Percentiles rank a stretch among this genome's conserved stretches.
Conservation (phyloP, 2,329 filamentous ascomycete genomes). For the Phoma sp. region DNA sequence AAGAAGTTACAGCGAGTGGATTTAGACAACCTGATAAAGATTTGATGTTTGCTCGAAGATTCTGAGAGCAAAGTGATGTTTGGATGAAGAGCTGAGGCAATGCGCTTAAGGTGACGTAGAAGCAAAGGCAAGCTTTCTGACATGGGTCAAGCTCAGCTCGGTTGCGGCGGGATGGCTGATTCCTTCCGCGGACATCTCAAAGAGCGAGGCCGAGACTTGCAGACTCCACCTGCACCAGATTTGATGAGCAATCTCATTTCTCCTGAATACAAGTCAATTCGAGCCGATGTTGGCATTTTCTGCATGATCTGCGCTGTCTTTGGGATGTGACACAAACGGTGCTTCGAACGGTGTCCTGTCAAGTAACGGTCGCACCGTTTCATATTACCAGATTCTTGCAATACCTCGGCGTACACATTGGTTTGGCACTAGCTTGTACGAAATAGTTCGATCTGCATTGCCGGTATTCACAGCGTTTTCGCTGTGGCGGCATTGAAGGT, state of each 20-base stretch:
- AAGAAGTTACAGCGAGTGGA: background rate
- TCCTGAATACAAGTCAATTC: background rate
- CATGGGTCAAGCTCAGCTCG: constrained; percentile 9
- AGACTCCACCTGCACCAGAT: background rate
- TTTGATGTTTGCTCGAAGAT: background rate
- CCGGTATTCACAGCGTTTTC: background rate
- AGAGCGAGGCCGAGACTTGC: constrained; percentile 2
- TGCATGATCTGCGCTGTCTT: background rate
- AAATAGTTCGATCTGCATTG: background rate
- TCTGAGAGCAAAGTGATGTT: constrained; percentile 3
- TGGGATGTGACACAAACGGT: background rate
- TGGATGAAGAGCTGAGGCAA: background rate
- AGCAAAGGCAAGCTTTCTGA: background rate
- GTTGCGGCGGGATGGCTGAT: background rate
- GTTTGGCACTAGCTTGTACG: background rate
- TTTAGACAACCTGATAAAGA: background rate
- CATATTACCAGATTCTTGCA: background rate
- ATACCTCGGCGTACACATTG: background rate
- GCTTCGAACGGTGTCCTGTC: constrained; percentile 8
- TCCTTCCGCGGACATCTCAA: constrained; percentile 1
- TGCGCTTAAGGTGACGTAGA: constrained; percentile 6
- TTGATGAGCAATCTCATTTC: constrained; percentile 10
- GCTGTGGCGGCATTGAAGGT: background rate
- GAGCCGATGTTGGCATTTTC: background rate
- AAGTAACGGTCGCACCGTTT: background rate